Evolutionary conservation across 2,329 filamentous ascomycete genomes (phyloP), one percentile per base, ranked within the genome.

Genomic region (Endocalyx cinctus): DNA sequence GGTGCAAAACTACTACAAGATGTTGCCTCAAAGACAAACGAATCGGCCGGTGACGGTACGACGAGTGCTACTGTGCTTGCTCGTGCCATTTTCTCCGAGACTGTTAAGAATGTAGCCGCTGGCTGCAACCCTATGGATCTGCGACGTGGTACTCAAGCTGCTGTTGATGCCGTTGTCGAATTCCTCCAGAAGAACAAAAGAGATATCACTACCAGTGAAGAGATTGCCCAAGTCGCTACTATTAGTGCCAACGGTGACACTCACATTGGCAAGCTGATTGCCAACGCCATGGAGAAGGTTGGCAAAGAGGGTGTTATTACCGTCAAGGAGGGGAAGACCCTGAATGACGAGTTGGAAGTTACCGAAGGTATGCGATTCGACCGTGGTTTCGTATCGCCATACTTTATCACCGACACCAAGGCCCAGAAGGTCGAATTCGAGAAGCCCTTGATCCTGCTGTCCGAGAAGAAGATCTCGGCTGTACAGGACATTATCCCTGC

Each of bases 311-410:
- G 92, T 75, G 92, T 98, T 59, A 98, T 98, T 66, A 98, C 92
- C 38, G 90, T 97, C 60, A 98, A 98, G 84, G 92, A 98, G 77
- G 92, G 92, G 63, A 98, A 97, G 84, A 97, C 92, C 41, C 83
- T 94, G 60, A 81, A 86, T 56, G 92, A 98, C 54, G 92, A 98
- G 79, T 84, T 98, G 36, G 92, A 98, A 72, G 82, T 98, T 43
- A 98, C 92, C 39, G 92, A 98, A 82, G 92, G 92, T 63, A 98
- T 98, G 92, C 88, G 92, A 67, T 98, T 98, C 72, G 92, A 98
- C 79, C 90, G 92, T 59, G 92, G 92, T 45, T 98, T 84, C 67
- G 90, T 95, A 61, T 98, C 92, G 17, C 89, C 92, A 52, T 98
- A 98, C 82, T 98, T 98, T 77, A 98, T 98, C 74, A 98, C 92